Conservation (phyloP, 495 filamentous ascomycete species). For the Tuber indicum region DNA sequence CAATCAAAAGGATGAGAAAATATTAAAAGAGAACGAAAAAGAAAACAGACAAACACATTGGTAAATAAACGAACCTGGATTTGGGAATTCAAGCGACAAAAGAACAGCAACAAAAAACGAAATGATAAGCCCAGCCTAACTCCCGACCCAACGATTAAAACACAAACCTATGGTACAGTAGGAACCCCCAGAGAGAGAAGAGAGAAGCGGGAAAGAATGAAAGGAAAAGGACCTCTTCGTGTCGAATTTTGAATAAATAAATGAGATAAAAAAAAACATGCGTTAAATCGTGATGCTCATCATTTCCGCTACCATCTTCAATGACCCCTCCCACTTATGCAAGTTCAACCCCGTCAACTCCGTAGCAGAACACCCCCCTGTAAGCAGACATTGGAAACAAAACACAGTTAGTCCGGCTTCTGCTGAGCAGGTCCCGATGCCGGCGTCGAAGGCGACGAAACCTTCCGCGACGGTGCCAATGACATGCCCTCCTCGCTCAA, state of each 20-base stretch:
- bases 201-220: neutral
- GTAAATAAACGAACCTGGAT: constrained; percentile 18
- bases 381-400: constrained; percentile 10
- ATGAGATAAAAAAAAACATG: constrained; percentile 22
- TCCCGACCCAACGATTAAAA: constrained; percentile 34
- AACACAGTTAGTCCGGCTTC: constrained; percentile 44
- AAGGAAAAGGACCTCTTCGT: constrained; percentile 21
- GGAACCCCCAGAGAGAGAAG: constrained; percentile 17
- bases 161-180: constrained; percentile 34
- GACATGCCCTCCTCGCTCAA: constrained; percentile 65
- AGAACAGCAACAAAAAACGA: constrained; percentile 22
- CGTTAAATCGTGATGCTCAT: constrained; percentile 45
- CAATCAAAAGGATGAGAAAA: constrained; percentile 19
- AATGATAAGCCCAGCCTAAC: constrained; percentile 34
- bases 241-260: constrained; percentile 16
- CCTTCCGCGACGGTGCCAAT: constrained; percentile 48
- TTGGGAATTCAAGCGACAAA: constrained; percentile 18
- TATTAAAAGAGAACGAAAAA: constrained; percentile 12
- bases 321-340: constrained; percentile 46
- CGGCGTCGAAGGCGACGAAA: constrained; percentile 41
- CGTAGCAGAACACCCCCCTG: constrained; percentile 14
- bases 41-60: neutral
- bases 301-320: constrained; percentile 49
- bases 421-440: constrained; percentile 44
- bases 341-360: constrained; percentile 25